phyloP scores from a whole-genome alignment of 163 green algal species.

The Scenedesmus sp. region DNA sequence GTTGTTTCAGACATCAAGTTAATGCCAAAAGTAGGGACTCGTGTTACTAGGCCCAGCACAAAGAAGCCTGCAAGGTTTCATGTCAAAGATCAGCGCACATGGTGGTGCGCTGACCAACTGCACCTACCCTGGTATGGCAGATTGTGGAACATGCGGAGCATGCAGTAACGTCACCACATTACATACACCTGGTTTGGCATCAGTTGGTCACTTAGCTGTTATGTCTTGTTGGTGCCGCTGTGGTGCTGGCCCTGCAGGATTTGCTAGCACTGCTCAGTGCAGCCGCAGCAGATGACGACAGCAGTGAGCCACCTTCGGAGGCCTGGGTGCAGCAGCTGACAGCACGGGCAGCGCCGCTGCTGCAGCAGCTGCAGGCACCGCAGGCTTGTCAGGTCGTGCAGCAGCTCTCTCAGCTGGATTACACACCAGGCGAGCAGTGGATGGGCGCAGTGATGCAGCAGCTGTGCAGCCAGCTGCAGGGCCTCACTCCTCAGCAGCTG shows the following conservation, averaged over 20 bases:
- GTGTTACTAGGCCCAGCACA: no score
- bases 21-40: no score
- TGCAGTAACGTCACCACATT: no score
- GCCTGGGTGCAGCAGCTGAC: slow-evolving; percentile 33
- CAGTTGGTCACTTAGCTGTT: neutral
- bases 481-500: slow-evolving; percentile 16
- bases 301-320: slow-evolving; percentile 22
- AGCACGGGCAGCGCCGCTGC: neutral
- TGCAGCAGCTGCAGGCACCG: neutral
- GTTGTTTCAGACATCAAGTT: no score
- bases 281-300: slow-evolving; percentile 22
- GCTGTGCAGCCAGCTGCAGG: neutral
- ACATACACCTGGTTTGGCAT: no score
- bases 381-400: neutral
- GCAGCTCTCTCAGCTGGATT: slow-evolving; percentile 27
- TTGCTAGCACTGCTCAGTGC: neutral
- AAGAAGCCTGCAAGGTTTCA: no score
- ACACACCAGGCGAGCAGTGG: slow-evolving; percentile 1
- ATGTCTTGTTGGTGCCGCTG: neutral
- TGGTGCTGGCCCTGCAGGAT: neutral
- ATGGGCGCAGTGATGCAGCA: slow-evolving; percentile 25
- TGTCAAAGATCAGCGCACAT: no score
- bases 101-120: no score
- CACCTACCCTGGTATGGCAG: no score
- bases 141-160: no score